Evolutionary conservation across 106 monocot genomes (phyloP), one percentile per base, ranked within the genome.

Genomic region (Alisma plantagoaquatica): DNA sequence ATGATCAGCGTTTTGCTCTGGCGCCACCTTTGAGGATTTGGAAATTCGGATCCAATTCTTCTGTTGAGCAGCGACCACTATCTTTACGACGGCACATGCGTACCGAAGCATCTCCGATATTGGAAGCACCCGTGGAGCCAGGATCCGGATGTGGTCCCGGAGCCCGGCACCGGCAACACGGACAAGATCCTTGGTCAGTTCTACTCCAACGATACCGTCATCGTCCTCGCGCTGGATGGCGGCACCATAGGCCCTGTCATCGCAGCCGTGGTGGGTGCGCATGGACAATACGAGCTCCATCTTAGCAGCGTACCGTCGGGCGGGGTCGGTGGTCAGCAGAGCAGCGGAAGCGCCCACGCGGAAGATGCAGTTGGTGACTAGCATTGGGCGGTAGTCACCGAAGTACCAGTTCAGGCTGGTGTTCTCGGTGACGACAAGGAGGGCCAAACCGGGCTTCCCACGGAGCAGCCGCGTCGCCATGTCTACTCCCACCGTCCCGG

Each of bases 311-410:
- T 27, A 6, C 6, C 57, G 50, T 9, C 50, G 42, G 7, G 42
- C 26, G 16, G 50, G 41, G 49, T 72, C 64, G 57, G 47, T 72
- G 51, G 63, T 64, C 16, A 72, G 23, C 23, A 72, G 9, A 21
- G 28, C 57, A 2, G 71, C 71, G 51, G 63, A 46, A 29, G 49
- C 16, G 50, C 71, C 71, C 2, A 57, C 27, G 0, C 71, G 71
- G 64, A 72, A 72, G 43, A 72, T 56, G 50, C 71, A 64, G 64
- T 72, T 72, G 19, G 48, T 52, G 31, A 72, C 63, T 2, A 72
- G 56, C 71, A 72, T 72, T 8, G 62, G 42, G 29, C 64, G 48
- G 55, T 72, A 35, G 4, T 56, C 54, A 2, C 71, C 71, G 43
- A 71, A 62, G 56, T 71, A 71, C 71, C 71, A 72, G 56, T 59